phyloP scores from a whole-genome alignment of 2,329 filamentous ascomycete species.

The Penicillium corylophilum region DNA sequence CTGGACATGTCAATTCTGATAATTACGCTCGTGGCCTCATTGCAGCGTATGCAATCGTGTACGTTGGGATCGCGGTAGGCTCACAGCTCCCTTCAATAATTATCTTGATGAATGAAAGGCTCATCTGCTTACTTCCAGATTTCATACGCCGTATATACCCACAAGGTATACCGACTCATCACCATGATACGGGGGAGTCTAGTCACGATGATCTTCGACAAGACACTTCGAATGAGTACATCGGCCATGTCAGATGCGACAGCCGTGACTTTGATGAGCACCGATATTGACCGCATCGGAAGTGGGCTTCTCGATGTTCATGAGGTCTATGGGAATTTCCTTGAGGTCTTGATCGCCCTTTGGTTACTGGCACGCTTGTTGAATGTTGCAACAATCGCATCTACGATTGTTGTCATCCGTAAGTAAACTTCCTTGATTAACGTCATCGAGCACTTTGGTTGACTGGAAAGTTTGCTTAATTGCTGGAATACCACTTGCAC shows the following conservation, averaged over 20 bases:
- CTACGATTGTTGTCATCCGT: constrained; percentile 9
- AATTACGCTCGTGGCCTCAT: constrained; percentile 38
- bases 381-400: constrained; percentile 15
- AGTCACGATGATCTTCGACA: constrained; percentile 49
- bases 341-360: constrained; percentile 14
- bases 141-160: constrained; percentile 32
- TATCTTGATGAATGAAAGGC: background rate
- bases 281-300: constrained; percentile 42
- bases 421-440: background rate
- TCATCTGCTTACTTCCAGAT: constrained; percentile 17
- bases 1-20: constrained; percentile 18
- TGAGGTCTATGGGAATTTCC: constrained; percentile 15
- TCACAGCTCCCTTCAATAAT: background rate
- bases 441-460: background rate
- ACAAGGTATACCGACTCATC: constrained; percentile 36
- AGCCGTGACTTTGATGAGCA: constrained; percentile 49
- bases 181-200: constrained; percentile 42
- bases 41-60: constrained; percentile 39
- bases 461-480: constrained; percentile 12
- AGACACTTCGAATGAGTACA: constrained; percentile 40
- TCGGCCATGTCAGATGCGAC: constrained; percentile 37
- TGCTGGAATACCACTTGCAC: constrained; percentile 13
- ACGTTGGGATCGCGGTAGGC: constrained; percentile 39
- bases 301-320: constrained; percentile 16
- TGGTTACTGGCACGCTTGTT: constrained; percentile 15